Percentiles rank a stretch among this genome's conserved stretches.
phyloP scores from a whole-genome alignment of 768 basidiomycete species.

The Podaxis sp. region DNA sequence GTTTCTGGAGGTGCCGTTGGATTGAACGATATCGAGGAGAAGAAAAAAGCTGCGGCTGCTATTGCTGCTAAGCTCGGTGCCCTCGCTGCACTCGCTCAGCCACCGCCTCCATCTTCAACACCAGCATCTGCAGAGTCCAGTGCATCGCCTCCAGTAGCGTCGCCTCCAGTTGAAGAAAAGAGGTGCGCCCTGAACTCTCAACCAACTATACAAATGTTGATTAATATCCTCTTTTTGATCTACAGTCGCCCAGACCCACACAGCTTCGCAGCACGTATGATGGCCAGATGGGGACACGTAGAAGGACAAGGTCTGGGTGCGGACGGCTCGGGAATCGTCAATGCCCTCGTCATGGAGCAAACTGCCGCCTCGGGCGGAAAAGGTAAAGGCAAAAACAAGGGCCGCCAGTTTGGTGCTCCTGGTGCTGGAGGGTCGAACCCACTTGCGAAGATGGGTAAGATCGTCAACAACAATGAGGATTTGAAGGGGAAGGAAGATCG shows the following conservation, averaged over 20 bases:
- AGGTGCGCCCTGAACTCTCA: not conserved
- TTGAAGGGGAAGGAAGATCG: slow-evolving; percentile 72
- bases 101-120: slow-evolving; percentile 27
- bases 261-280: slow-evolving; percentile 79
- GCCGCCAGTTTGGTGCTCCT: slow-evolving; percentile 33
- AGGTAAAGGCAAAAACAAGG: slow-evolving; percentile 32
- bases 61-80: slow-evolving; percentile 76
- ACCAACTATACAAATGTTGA: not conserved
- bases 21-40: slow-evolving; percentile 54
- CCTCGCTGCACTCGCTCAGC: slow-evolving; percentile 35
- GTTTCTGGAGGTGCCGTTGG: slow-evolving; percentile 6
- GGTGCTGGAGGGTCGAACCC: slow-evolving; percentile 35
- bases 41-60: slow-evolving; percentile 73
- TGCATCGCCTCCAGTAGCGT: not conserved
- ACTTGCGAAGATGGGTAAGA: slow-evolving; percentile 71
- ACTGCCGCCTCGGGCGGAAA: slow-evolving; percentile 28
- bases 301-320: slow-evolving; percentile 91
- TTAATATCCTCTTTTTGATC: not conserved
- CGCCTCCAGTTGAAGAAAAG: slow-evolving; percentile 24
- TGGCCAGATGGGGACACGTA: slow-evolving; percentile 97
- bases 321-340: slow-evolving; percentile 81
- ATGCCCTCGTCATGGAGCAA: slow-evolving; percentile 84
- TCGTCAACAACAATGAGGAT: slow-evolving; percentile 90
- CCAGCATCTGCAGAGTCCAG: slow-evolving; percentile 29
- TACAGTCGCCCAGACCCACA: slow-evolving; percentile 54